Base-by-base conservation (phyloP, 441 rosid genomes). In the Erodium texanum region DNA sequence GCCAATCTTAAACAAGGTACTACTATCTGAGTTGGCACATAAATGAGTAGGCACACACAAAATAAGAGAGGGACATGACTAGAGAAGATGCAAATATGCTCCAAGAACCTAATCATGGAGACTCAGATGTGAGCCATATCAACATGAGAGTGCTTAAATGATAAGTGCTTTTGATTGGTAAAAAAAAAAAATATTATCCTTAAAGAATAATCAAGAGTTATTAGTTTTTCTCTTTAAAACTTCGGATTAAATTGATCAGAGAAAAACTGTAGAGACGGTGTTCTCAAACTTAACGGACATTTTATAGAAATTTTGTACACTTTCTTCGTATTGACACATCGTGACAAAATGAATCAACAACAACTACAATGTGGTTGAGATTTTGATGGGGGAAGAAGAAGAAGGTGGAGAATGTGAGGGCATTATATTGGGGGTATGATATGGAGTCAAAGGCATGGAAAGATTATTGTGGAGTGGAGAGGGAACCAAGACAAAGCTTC, bases 401-500 rank as follows among this genome's bases (percentile, higher is more conserved):
- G 6, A 52, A 7, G 20, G n/a, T 8, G 11, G 5, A 19, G 23
- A 19, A 16, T 52, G 23, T 52, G 23, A 54, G 62, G 8, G 24
- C 12, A 2, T 1, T 5, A 1, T 11, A 19, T 7, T 18, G 62
- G 18, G 62, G 27, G 20, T 58, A 8, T 8, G 16, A 20, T 58
- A 8, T 58, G 62, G 62, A 19, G 62, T 56, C 7, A 9, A 58
- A 58, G 12, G 62, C 62, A 58, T 58, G 0, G 24, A 18, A 56
- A 56, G 23, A 56, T 56, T 19, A 9, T 20, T 19, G 62, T 19
- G 12, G 62, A 56, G 62, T 56, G 62, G 56, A 15, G 62, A 58
- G 62, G 62, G 62, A 14, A 58, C 62, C 62, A 58, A 20, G 62
- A 58, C 62, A 58, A 58, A 58, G 62, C 27, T 58, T 58, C 62